Base-by-base conservation (phyloP, 768 basidiomycete species). In the Tylopilus felleus region DNA sequence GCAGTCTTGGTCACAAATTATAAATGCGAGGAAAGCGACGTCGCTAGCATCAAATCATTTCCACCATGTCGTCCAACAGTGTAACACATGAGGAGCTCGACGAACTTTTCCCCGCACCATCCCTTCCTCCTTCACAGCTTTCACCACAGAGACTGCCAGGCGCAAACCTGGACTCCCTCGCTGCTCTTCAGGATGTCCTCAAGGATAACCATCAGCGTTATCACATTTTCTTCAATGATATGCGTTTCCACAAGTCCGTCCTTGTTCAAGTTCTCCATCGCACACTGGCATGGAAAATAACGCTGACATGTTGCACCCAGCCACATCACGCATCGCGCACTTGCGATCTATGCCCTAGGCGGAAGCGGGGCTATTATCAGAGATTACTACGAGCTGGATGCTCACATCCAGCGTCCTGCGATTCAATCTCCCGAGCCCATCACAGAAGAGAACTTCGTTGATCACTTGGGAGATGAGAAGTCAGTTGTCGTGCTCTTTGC, bases 231-330 rank as follows among this genome's bases (percentile, higher is more conserved):
- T 75, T 78, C 63, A 77, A 81, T 47, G 62, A 77, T 12, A 50
- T 31, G 31, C 57, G 69, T 0, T 78, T 79, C 53, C 83, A 83
- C 70, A 83, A 84, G 82, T 82, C 56, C 17, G 75, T 39, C 14
- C 13, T 21, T 8, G 25, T 35, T 1, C n/a, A n/a, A n/a, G n/a
- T n/a, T n/a, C n/a, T n/a, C n/a, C n/a, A n/a, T n/a, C n/a, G n/a
- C n/a, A n/a, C n/a, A n/a, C n/a, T n/a, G n/a, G 22, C 28, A 7
- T 10, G 10, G 27, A 10, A n/a, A 13, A 16, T 40, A 16, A 41
- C 0, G 2, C 7, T 29, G 22, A 49, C n/a, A 2, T 1, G 3
- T 23, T 21, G 21, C 19, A 16, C 14, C 39, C n/a, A 71, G 70
- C 23, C 70, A 71, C 23, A 50, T 64, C 29, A 45, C 72, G 1